Percentiles rank a stretch among this genome's conserved stretches.
Conservation (phyloP, 1,139 yeast species). For the Diutina neorugosa region DNA sequence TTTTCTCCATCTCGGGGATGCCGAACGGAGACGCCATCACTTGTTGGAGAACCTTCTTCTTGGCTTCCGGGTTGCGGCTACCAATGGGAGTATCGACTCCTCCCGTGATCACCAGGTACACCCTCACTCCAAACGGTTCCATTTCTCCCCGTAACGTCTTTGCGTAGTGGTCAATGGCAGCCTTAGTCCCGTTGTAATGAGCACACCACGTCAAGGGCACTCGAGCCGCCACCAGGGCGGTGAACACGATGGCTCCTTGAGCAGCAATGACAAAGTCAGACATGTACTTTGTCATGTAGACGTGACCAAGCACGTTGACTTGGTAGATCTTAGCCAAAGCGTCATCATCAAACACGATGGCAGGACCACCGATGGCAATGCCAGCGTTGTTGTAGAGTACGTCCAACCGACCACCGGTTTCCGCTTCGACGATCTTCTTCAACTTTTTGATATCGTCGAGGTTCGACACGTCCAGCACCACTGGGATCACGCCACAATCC, state of each 20-base stretch:
- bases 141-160: slow-evolving; percentile 13
- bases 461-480: neutral
- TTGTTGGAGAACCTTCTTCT: slow-evolving; percentile 4
- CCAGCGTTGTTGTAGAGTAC: neutral
- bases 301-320: slow-evolving; percentile 28
- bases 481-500: neutral
- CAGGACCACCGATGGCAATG: slow-evolving; percentile 15
- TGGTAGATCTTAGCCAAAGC: slow-evolving; percentile 15
- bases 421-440: neutral
- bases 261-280: slow-evolving; percentile 19
- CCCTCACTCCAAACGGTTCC: slow-evolving; percentile 25
- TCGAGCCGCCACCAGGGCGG: slow-evolving; percentile 24
- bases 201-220: slow-evolving; percentile 25
- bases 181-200: slow-evolving; percentile 23
- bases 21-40: slow-evolving; percentile 10
- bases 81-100: slow-evolving; percentile 27
- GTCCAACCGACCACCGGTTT: neutral
- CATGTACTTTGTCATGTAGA: slow-evolving; percentile 23
- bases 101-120: slow-evolving; percentile 27
- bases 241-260: slow-evolving; percentile 26
- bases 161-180: slow-evolving; percentile 20
- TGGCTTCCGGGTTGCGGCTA: slow-evolving; percentile 9
- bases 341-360: slow-evolving; percentile 19
- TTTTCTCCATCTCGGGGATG: slow-evolving; percentile 20
- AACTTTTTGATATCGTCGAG: neutral